A percentile compares a stretch with the other conserved stretches of the same genome.
Conservation (phyloP, 441 rosid genomes). For the Syzygium syzygioides region DNA sequence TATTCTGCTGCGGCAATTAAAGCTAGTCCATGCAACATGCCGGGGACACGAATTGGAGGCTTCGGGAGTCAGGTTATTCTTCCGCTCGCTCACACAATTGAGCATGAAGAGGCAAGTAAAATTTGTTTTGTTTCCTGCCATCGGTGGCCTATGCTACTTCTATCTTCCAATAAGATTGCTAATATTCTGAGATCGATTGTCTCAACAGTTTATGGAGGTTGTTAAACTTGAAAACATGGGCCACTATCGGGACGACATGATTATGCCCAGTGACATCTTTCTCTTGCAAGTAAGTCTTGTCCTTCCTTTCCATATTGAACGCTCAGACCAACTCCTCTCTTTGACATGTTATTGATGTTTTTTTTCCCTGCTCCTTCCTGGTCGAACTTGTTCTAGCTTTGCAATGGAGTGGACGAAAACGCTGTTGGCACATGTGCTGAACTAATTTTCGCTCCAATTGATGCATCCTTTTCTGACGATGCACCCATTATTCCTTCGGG, state of each 20-base stretch:
- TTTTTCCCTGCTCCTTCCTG: not conserved
- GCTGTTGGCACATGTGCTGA: slow-evolving; percentile 57
- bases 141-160: not conserved
- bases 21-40: slow-evolving; percentile 54
- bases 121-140: not conserved
- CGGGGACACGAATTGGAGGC: slow-evolving; percentile 46
- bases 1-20: slow-evolving; percentile 65
- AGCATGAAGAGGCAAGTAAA: slow-evolving; percentile 56
- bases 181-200: not conserved
- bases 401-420: slow-evolving; percentile 63
- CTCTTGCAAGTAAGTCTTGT: slow-evolving; percentile 52
- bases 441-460: slow-evolving; percentile 67
- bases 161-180: not conserved
- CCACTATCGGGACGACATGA: slow-evolving; percentile 63
- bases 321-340: not conserved
- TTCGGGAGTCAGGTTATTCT: slow-evolving; percentile 70
- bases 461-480: slow-evolving; percentile 67
- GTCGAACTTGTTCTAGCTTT: slow-evolving; percentile 29
- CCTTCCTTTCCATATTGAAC: not conserved
- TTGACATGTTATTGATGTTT: not conserved
- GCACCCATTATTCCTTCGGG: slow-evolving; percentile 75
- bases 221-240: slow-evolving; percentile 65
- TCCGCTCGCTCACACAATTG: slow-evolving; percentile 69
- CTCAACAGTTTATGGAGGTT: slow-evolving; percentile 56
- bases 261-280: slow-evolving; percentile 64